Evolutionary conservation across 2,329 filamentous ascomycete species (phyloP), one percentile per base, ranked within the genome.

Genomic region (Penicillium paneum): DNA sequence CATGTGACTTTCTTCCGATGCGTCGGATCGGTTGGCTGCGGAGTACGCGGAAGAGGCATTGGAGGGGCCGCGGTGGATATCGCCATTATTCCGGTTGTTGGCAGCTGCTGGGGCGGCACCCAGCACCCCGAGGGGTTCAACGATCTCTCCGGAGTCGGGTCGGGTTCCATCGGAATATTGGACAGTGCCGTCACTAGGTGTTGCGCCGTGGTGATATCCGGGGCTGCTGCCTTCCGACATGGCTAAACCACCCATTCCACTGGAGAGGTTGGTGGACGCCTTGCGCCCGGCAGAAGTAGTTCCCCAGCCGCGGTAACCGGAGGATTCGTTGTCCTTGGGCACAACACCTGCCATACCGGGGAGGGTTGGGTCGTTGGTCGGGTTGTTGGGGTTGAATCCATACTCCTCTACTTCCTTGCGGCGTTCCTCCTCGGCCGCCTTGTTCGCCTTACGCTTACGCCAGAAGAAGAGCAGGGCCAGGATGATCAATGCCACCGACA

Each of bases 391-490:
- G 72, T 97, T 97, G 79, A 92, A 97, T 31, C 89, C 88, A 71
- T 97, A 97, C 70, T 97, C 94, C 72, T 97, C 93, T 11, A 97
- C 91, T 74, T 99, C 94, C 77, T 97, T 97, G 60, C 92, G 85
- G 47, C 94, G 85, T 66, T 92, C 85, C 70, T 97, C 94, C 68
- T 94, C 91, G 13, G 88, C 89, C 59, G 85, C 84, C 78, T 91
- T 94, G 60, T 87, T 85, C 66, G 89, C 86, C 77, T 95, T 96
- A 59, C 91, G 88, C 77, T 86, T 91, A 70, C 90, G 86, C 91
- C 91, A 99, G 68, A 93, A 84, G 72, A 89, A 91, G 28, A 97
- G 79, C 7, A 86, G 89, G 3, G 83, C 84, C 8, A 93, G 74
- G 2, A 93, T 85, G 21, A 97, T 79, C 17, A 96, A 74, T 2